phyloP scores from a whole-genome alignment of 1,284 basidiomycete species.

The Abortiporus biennis region DNA sequence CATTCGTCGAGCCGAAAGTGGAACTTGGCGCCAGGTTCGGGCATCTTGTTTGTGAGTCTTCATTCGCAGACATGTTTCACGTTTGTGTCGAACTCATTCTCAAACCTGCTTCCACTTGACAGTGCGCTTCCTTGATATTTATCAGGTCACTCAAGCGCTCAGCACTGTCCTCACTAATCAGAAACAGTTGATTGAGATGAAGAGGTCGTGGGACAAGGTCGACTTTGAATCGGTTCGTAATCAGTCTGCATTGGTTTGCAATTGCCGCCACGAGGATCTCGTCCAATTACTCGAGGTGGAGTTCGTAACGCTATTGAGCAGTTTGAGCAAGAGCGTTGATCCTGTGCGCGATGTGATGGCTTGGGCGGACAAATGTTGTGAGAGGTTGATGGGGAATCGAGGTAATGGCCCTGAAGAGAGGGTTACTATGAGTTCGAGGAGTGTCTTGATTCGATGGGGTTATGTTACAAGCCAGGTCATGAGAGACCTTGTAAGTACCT shows the following conservation, averaged over 20 bases:
- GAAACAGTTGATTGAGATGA: conserved; percentile 81
- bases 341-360: conserved; percentile 84
- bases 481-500: conserved; percentile 66
- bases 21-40: conserved; percentile 85
- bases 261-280: conserved; percentile 84
- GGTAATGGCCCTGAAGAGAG: conserved; percentile 55
- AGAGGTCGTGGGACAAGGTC: conserved; percentile 78
- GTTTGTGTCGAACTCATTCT: no score
- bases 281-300: conserved; percentile 80
- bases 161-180: conserved; percentile 81
- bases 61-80: conserved; percentile 5
- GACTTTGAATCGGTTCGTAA: conserved; percentile 88
- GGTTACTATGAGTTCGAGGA: conserved; percentile 78
- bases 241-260: conserved; percentile 86
- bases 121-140: conserved; percentile 87
- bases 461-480: conserved; percentile 89
- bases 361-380: conserved; percentile 85
- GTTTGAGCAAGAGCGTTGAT: conserved; percentile 63
- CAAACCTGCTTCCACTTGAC: no score
- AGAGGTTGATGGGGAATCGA: conserved; percentile 70
- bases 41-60: conserved; percentile 73
- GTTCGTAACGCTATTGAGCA: conserved; percentile 73
- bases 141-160: conserved; percentile 82
- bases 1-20: conserved; percentile 88
- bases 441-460: conserved; percentile 83